A percentile compares a stretch with the other conserved stretches of the same genome.
Evolutionary conservation across 2,329 filamentous ascomycete species (phyloP).

Genomic region (Polytolypa hystricis): DNA sequence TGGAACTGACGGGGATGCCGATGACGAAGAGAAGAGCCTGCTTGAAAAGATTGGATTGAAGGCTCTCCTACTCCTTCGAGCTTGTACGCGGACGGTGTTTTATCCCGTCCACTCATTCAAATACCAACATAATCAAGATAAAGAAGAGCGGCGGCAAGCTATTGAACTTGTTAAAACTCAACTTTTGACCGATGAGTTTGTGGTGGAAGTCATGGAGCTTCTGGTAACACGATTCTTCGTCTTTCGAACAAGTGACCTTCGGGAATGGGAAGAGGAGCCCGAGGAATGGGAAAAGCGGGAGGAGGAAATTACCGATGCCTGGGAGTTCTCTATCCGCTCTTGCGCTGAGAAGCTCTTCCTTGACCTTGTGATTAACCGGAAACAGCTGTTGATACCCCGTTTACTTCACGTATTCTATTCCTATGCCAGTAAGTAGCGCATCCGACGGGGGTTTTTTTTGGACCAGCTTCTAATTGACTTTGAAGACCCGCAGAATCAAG

Average conservation of each 20-base stretch:
- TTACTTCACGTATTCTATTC: conserved; percentile 73
- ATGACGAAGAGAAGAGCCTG: conserved; percentile 44
- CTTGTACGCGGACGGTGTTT: conserved; percentile 77
- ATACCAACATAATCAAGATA: conserved; percentile 62
- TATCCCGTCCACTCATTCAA: conserved; percentile 72
- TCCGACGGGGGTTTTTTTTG: neutral
- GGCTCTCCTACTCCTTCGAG: conserved; percentile 68
- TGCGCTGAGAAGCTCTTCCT: conserved; percentile 92
- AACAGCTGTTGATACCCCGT: conserved; percentile 65
- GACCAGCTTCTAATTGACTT: conserved; percentile 14
- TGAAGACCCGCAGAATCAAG: conserved; percentile 46
- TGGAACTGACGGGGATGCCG: conserved; percentile 34
- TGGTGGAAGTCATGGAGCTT: conserved; percentile 69
- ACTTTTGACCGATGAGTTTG: conserved; percentile 64
- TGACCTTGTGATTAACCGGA: conserved; percentile 82
- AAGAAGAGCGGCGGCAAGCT: conserved; percentile 63
- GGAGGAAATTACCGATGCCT: conserved; percentile 72
- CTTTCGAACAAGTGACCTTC: conserved; percentile 72
- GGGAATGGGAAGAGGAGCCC: conserved; percentile 87
- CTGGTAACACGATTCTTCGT: conserved; percentile 82
- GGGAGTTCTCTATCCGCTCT: conserved; percentile 83
- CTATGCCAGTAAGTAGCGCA: conserved; percentile 51
- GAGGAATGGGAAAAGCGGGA: conserved; percentile 93
- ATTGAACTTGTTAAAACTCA: conserved; percentile 58
- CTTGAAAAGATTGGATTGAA: conserved; percentile 72